phyloP scores from a whole-genome alignment of 768 basidiomycete genomes.

The Sporobolomyces pararoseus region DNA sequence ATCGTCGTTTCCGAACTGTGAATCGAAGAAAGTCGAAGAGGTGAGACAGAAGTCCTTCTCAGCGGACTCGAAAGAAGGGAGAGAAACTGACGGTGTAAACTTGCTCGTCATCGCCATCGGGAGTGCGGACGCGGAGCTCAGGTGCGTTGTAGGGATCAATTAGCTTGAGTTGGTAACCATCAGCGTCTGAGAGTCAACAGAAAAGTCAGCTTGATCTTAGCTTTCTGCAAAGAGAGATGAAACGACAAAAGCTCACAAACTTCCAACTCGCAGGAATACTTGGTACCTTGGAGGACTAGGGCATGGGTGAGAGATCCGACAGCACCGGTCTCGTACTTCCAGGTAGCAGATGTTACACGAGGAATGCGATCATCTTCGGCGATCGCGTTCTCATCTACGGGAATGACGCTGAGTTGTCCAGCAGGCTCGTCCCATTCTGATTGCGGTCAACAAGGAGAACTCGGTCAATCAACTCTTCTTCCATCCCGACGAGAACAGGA shows the following conservation, averaged over 20 bases:
- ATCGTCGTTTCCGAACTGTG: conserved; percentile 34
- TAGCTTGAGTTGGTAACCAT: conserved; percentile 65
- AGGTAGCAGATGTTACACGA: conserved; percentile 84
- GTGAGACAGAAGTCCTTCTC: too few species aligned
- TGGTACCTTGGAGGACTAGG: conserved; percentile 77
- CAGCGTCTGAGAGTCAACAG: conserved; percentile 58
- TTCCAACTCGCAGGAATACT: conserved; percentile 41
- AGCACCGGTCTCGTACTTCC: conserved; percentile 96
- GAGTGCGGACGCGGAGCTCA: conserved; percentile 68
- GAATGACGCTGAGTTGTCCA: conserved; percentile 73
- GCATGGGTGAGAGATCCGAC: conserved; percentile 88
- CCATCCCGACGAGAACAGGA: too few species aligned
- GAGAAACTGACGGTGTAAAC: conserved; percentile 37
- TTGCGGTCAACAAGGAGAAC: background rate
- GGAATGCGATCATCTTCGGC: conserved; percentile 85
- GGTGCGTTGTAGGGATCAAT: conserved; percentile 89
- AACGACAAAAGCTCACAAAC: background rate
- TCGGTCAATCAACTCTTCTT: conserved; percentile 23
- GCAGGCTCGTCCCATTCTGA: conserved; percentile 75
- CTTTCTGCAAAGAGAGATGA: too few species aligned
- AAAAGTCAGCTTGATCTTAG: background rate
- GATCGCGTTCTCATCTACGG: conserved; percentile 71
- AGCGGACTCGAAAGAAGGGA: too few species aligned
- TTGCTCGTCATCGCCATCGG: conserved; percentile 44
- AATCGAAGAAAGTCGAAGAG: background rate